Evolutionary conservation across 2,329 filamentous ascomycete genomes (phyloP), one percentile per base, ranked within the genome.

Genomic region (Trichoderma koningii): DNA sequence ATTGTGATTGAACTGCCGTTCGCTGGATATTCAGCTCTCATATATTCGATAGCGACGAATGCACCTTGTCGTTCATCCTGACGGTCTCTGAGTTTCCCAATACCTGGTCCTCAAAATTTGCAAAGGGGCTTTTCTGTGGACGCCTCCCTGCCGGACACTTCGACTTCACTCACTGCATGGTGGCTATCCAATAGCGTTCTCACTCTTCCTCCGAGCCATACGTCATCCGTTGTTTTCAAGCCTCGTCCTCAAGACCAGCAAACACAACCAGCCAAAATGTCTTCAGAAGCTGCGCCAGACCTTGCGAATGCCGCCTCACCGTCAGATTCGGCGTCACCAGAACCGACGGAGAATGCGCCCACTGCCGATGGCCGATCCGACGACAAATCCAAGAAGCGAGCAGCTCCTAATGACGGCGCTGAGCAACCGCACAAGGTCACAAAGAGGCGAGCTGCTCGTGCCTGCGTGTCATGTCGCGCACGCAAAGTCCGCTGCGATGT

Each of bases 401-500:
- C 73, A 28, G 74, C 75, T 21, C 69, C 74, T 17, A 70, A 67
- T 17, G 70, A 68, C 64, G 73, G 73, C 34, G 70, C 71, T 7
- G 74, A 73, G 21, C 71, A 71, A 14, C 72, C 77, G 12, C 74
- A 78, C 66, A 87, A 87, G 73, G 73, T 82, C 68, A 85, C 79
- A 61, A 97, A 97, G 79, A 85, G 93, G 73, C 86, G 93, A 73
- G 93, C 93, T n/a, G 92, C 93, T 10, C 91, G 94, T 71, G 93
- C 93, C 19, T 97, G 93, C 76, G 91, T 92, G 68, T 92, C 90
- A 71, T 97, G 93, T 78, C 86, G 93, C 72, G 88, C 90, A 65
- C 88, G 93, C 74, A 97, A 97, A 76, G 93, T 97, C 48, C 87
- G 93, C 65, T 97, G 93, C 80, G 93, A 97, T 80, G 93, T 97